Conservation (phyloP, 2,329 filamentous ascomycete species). For the Diaporthe amygdali region DNA sequence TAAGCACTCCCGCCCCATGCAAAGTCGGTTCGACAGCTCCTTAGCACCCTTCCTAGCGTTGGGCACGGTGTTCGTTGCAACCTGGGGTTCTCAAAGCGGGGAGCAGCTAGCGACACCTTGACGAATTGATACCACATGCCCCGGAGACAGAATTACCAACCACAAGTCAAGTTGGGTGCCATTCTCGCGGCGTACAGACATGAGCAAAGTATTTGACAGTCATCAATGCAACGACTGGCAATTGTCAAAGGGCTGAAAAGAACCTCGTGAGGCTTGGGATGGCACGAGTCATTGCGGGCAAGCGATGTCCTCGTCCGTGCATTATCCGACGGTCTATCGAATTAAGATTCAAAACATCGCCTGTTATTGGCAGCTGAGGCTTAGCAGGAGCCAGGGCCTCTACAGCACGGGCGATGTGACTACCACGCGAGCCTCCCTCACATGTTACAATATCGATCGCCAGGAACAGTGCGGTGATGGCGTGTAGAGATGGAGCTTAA, state of each 20-base stretch:
- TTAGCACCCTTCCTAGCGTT: not conserved
- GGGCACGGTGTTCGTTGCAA: not conserved
- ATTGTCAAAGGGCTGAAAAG: not conserved
- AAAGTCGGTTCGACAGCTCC: not conserved
- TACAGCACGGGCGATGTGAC: not conserved
- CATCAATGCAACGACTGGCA: not conserved
- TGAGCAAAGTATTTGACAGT: not conserved
- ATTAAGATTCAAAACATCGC: not conserved
- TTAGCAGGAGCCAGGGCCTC: not conserved
- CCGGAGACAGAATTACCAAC: not conserved
- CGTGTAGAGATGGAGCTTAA: not conserved
- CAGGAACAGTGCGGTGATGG: not conserved
- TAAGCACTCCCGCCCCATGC: not conserved
- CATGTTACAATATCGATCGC: not conserved
- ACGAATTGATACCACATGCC: not conserved
- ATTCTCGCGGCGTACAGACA: not conserved
- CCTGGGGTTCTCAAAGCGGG: not conserved
- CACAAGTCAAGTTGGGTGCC: no score
- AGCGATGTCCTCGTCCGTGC: not conserved
- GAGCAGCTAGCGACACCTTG: not conserved
- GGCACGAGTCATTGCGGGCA: not conserved
- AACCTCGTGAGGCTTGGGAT: not conserved
- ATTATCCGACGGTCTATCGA: conserved; percentile 4
- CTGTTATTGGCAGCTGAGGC: not conserved
- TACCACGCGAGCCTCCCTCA: not conserved